Percentiles rank a stretch among this genome's conserved stretches.
Evolutionary conservation across 805 yeast genomes (phyloP).

Genomic region (Pichia heedii): DNA sequence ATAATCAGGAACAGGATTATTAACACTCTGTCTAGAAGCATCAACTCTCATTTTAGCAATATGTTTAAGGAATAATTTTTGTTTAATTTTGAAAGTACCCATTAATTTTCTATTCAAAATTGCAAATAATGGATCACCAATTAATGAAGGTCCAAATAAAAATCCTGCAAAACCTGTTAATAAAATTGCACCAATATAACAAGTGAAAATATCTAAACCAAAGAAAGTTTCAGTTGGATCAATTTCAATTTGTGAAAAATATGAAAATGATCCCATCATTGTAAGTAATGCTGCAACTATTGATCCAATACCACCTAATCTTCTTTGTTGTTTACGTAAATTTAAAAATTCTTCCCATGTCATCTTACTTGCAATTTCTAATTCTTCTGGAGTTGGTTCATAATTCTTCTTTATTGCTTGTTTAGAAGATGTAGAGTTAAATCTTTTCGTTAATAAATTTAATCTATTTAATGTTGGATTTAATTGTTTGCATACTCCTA

Average conservation of each 20-base stretch:
- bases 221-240: constrained; percentile 83
- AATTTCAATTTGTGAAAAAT: constrained; percentile 70
- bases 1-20: constrained; percentile 97
- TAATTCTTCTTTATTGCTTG: neutral
- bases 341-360: constrained; percentile 77
- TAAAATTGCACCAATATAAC: constrained; percentile 64
- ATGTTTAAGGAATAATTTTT: constrained; percentile 64
- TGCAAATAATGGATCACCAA: constrained; percentile 64
- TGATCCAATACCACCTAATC: constrained; percentile 60
- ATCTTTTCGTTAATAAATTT: neutral
- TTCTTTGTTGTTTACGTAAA: constrained; percentile 67
- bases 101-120: constrained; percentile 40
- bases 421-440: constrained; percentile 8
- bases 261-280: constrained; percentile 60
- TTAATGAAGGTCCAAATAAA: constrained; percentile 66
- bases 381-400: constrained; percentile 17
- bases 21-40: constrained; percentile 80
- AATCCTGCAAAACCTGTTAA: constrained; percentile 72
- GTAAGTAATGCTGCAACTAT: constrained; percentile 59
- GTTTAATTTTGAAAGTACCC: constrained; percentile 46
- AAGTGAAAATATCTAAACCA: constrained; percentile 86
- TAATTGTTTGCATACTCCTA: neutral
- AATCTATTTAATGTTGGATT: neutral
- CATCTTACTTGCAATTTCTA: constrained; percentile 25
- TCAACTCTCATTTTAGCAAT: constrained; percentile 78